Conservation (phyloP, 306 rosid genomes). For the Cicer cuneatum region DNA sequence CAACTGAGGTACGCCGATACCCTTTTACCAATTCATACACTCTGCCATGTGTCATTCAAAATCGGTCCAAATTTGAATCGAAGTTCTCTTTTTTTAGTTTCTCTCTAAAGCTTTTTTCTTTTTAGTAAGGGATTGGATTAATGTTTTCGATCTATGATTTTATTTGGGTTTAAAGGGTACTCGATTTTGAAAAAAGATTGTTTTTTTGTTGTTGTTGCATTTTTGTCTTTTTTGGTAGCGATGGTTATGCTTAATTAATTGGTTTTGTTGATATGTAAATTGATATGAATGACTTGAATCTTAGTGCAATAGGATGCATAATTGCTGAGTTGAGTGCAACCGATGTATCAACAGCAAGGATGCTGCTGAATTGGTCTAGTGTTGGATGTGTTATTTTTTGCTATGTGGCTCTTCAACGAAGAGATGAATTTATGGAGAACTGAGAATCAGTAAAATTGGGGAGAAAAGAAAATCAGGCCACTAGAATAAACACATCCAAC, state of each 20-base stretch:
- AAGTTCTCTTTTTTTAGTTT: constrained; percentile 33
- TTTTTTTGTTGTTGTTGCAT: not conserved
- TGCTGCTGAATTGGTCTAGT: too few relatives aligned
- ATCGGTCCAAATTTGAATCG: not conserved
- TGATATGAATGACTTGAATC: not conserved
- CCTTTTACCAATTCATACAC: not conserved
- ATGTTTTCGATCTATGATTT: constrained; percentile 7
- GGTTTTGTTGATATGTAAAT: not conserved
- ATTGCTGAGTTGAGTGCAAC: too few relatives aligned
- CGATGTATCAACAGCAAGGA: too few relatives aligned
- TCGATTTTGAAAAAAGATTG: not conserved
- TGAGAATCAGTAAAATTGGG: too few relatives aligned
- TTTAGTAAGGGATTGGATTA: not conserved
- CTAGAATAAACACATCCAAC: too few relatives aligned
- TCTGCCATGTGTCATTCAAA: not conserved
- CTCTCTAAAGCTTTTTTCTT: not conserved
- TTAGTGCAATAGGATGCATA: too few relatives aligned
- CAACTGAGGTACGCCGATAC: constrained; percentile 28
- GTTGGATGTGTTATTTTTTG: too few relatives aligned
- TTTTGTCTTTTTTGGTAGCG: not conserved
- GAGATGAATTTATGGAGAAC: too few relatives aligned
- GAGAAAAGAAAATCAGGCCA: too few relatives aligned
- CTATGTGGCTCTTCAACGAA: too few relatives aligned
- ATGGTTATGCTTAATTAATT: not conserved
- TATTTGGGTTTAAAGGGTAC: not conserved